phyloP scores from a whole-genome alignment of 1,284 basidiomycete genomes.

The Fomitopsis schrenkii region DNA sequence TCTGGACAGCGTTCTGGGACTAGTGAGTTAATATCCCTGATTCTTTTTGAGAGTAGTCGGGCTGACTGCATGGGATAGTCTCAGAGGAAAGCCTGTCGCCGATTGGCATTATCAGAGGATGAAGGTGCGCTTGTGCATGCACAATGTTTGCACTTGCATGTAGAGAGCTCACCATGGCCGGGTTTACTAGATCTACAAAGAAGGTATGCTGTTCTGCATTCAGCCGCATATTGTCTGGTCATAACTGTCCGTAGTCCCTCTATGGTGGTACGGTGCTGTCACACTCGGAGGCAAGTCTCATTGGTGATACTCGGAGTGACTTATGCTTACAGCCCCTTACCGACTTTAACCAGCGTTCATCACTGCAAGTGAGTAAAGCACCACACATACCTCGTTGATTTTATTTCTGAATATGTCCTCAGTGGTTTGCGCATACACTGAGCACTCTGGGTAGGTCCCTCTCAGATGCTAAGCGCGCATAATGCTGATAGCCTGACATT shows the following conservation, averaged over 20 bases:
- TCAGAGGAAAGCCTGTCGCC: not conserved
- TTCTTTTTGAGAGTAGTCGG: not conserved
- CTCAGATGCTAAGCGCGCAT: not conserved
- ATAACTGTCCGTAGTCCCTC: slow-evolving; percentile 32
- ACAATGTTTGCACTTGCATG: not conserved
- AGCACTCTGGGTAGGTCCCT: slow-evolving; percentile 25
- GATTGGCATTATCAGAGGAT: slow-evolving; percentile 7
- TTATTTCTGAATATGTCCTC: not conserved
- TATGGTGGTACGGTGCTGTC: slow-evolving; percentile 44
- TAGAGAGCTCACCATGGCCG: not conserved
- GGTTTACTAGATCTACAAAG: slow-evolving; percentile 28
- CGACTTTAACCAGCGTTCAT: slow-evolving; percentile 29
- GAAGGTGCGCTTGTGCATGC: not conserved
- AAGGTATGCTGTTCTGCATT: slow-evolving; percentile 14
- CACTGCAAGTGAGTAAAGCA: slow-evolving; percentile 21
- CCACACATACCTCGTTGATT: too few species aligned
- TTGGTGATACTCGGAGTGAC: not conserved
- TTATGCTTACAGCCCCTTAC: not conserved
- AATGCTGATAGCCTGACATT: not conserved
- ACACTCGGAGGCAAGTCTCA: slow-evolving; percentile 25
- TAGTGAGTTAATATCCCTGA: slow-evolving; percentile 3
- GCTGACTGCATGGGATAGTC: not conserved
- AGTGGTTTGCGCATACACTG: slow-evolving; percentile 40
- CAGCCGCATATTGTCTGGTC: not conserved
- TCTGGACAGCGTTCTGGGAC: slow-evolving; percentile 30